Evolutionary conservation across 441 rosid genomes (phyloP).

Genomic region (Flueggea neowawraea): DNA sequence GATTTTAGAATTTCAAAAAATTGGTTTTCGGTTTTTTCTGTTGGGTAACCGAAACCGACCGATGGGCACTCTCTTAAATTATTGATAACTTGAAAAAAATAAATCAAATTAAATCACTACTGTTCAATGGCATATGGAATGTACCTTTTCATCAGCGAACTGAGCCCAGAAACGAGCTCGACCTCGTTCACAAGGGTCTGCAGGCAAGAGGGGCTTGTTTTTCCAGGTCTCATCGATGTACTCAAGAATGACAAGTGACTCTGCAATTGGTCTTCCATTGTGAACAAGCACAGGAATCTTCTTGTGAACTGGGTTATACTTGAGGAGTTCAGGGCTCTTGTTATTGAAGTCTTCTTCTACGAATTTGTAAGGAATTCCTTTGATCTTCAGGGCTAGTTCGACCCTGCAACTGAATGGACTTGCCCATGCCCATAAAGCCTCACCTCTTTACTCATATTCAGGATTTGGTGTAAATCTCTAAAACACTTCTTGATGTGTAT

Average conservation of each 20-base stretch:
- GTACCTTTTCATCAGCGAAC: no score
- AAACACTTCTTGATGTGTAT: no score
- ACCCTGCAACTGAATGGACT: conserved; percentile 36
- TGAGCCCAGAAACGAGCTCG: conserved; percentile 9
- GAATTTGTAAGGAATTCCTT: conserved; percentile 34
- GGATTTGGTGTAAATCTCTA: no score
- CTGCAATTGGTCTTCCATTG: conserved; percentile 31
- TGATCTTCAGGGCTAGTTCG: conserved; percentile 38
- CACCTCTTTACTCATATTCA: conserved; percentile 18
- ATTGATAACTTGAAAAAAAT: no score
- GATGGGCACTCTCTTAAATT: no score
- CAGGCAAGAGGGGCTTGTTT: conserved; percentile 6
- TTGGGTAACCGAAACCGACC: no score
- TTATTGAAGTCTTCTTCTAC: conserved; percentile 26
- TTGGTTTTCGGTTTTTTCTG: no score
- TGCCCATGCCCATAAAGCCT: conserved; percentile 36
- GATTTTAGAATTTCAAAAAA: no score
- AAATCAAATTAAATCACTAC: no score
- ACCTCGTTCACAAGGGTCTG: conserved; percentile 11
- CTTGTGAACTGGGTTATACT: conserved; percentile 31
- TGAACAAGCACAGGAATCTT: conserved; percentile 40
- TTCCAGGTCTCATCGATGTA: conserved; percentile 26
- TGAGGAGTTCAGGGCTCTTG: conserved; percentile 34
- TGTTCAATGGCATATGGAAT: no score
- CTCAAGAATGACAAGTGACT: conserved; percentile 39